These are phyloP conservation scores for Trifolium repens DNA, from an alignment of 306 rosid species.

Conservation along the genomic window DNA sequence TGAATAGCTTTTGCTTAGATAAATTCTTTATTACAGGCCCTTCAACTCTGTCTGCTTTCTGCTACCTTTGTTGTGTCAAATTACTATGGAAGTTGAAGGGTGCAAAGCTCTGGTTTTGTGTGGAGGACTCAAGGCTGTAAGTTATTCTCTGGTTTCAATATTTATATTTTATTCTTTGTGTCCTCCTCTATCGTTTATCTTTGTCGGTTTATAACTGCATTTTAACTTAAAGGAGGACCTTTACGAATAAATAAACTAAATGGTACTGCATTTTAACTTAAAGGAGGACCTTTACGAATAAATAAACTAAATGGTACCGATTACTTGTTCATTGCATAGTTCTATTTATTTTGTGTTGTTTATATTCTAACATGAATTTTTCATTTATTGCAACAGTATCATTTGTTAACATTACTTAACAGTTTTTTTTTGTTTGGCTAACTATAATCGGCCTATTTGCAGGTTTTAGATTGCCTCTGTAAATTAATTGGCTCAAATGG, in stretches of 20 bases:
- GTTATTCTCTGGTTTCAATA: slow-evolving; percentile 40
- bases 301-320: slow-evolving; percentile 6
- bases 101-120: slow-evolving; percentile 70
- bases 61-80: slow-evolving; percentile 87
- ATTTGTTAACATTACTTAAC: background rate
- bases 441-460: slow-evolving; percentile 46
- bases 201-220: background rate
- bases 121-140: slow-evolving; percentile 77
- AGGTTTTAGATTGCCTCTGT: slow-evolving; percentile 81
- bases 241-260: slow-evolving; percentile 2
- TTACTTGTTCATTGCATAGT: slow-evolving; percentile 8
- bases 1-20: slow-evolving; percentile 37
- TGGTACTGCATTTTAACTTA: slow-evolving; percentile 12
- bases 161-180: background rate
- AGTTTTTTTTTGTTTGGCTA: slow-evolving; percentile 19
- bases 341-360: slow-evolving; percentile 6
- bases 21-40: slow-evolving; percentile 65
- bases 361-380: slow-evolving; percentile 13
- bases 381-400: slow-evolving; percentile 1
- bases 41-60: slow-evolving; percentile 79
- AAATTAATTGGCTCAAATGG: slow-evolving; percentile 56
- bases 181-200: background rate
- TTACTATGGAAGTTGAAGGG: slow-evolving; percentile 78
- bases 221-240: slow-evolving; percentile 24
- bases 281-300: slow-evolving; percentile 18